phyloP scores from a whole-genome alignment of 2,329 filamentous ascomycete species.

The Lachnellula occidentalis region DNA sequence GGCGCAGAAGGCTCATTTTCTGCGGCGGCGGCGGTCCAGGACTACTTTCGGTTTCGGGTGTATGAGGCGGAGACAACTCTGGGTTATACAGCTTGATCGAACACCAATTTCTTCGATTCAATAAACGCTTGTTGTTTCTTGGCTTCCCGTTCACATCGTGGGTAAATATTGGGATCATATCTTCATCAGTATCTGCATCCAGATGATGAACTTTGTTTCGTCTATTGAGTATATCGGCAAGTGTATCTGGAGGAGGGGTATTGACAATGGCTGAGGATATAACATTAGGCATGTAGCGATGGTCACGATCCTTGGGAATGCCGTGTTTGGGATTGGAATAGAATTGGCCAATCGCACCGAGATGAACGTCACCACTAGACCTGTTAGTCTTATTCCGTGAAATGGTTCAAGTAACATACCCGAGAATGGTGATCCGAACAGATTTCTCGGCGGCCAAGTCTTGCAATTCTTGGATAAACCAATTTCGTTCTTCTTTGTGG shows the following conservation, averaged over 20 bases:
- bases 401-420: slow-evolving; percentile 36
- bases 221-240: slow-evolving; percentile 90
- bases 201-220: slow-evolving; percentile 77
- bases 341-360: slow-evolving; percentile 90
- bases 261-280: slow-evolving; percentile 94
- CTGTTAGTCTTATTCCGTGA: slow-evolving; percentile 16
- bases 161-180: slow-evolving; percentile 90
- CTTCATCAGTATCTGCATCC: slow-evolving; percentile 77
- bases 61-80: slow-evolving; percentile 65
- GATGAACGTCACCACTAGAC: slow-evolving; percentile 79
- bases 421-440: slow-evolving; percentile 83
- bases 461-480: slow-evolving; percentile 85
- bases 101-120: slow-evolving; percentile 94
- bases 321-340: slow-evolving; percentile 82
- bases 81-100: slow-evolving; percentile 82
- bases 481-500: slow-evolving; percentile 84
- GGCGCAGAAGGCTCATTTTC: slow-evolving; percentile 26
- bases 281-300: slow-evolving; percentile 94
- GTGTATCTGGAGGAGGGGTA: slow-evolving; percentile 76
- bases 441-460: slow-evolving; percentile 91
- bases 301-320: slow-evolving; percentile 82
- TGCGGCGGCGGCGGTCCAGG: slow-evolving; percentile 31
- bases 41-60: slow-evolving; percentile 49
- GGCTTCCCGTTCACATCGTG: slow-evolving; percentile 84
- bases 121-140: slow-evolving; percentile 83